Evolutionary conservation across 2,329 filamentous ascomycete species (phyloP), one percentile per base, ranked within the genome.

Genomic region (Gaeumannomyces tritici): DNA sequence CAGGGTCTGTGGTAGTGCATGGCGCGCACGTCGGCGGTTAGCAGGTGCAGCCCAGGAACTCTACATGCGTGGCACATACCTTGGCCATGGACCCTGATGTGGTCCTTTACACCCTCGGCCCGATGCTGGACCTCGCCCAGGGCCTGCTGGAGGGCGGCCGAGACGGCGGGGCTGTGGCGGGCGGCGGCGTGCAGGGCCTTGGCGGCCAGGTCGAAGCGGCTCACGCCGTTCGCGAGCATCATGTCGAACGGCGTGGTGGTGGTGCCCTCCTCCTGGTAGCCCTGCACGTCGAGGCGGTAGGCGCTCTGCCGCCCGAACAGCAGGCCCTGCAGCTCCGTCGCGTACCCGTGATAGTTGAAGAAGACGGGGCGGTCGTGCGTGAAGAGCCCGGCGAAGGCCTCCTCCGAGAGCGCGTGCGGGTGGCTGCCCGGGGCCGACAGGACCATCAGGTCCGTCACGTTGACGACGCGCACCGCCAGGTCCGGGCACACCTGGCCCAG

Each of bases 161-260:
- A 7, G 18, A 51, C 18, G 42, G 42, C 42, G 6, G 42, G 42
- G 18, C 21, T 51, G 42, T 21, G 42, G 42, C 42, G 42, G 1
- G 79, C 75, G 0, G 73, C 84, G 1, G 77, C 79, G 56, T 71
- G 73, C 59, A 88, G 67, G 2, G 85, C 86, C 13, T 78, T 72
- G 64, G 79, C 75, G 0, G 82, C 83, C 26, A 88, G 77, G 69
- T 88, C 79, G 66, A 81, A 89, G 55, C 85, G 75, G 24, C 80
- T 85, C 1, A 86, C 83, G 26, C 74, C 67, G 67, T 89, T 89
- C 5, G 81, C 71, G 1, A 89, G 75, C 84, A 88, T 85, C 86
- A 89, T 89, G 67, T 88, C 83, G 66, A 89, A 88, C 2, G 86
- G 86, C 2, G 85, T 89, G 0, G 85, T 89, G 0, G 86, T 89